These are phyloP conservation scores for Rhododendron vialii DNA, from an alignment of 148 eudicot species.

Conservation along the genomic window DNA sequence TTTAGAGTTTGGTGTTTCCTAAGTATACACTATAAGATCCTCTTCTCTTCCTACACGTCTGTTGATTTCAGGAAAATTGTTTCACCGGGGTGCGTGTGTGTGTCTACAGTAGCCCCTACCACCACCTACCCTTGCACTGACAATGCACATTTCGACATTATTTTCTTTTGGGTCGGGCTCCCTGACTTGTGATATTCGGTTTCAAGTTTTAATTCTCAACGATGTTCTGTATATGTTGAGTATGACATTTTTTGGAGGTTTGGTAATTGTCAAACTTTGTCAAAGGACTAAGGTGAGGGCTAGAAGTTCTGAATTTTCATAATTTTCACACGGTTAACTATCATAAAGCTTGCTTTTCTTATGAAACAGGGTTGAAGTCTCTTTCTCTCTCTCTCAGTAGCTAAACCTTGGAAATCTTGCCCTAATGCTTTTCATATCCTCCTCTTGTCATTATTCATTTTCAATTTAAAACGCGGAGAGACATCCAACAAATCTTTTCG, in stretches of 20 bases:
- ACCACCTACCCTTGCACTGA: not conserved
- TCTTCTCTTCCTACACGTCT: not conserved
- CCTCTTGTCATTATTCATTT: not conserved
- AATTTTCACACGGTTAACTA: not conserved
- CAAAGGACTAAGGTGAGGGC: not conserved
- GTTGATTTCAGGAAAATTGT: not conserved
- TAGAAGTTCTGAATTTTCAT: not conserved
- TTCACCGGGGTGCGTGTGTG: not conserved
- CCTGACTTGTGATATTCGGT: not conserved
- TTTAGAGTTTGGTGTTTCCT: not conserved
- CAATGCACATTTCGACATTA: not conserved
- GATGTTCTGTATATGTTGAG: not conserved
- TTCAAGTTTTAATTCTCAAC: not conserved
- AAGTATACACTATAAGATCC: not conserved
- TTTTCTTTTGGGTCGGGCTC: not conserved
- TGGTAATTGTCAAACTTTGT: not conserved
- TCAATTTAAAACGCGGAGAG: not conserved
- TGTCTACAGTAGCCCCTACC: not conserved
- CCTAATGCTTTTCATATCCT: not conserved
- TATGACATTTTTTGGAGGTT: not conserved
- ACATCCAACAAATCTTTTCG: not conserved
- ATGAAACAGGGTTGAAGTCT: not conserved
- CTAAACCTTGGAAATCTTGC: not conserved
- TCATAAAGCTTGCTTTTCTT: not conserved
- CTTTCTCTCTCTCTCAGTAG: not conserved